Percentiles rank a stretch among this genome's conserved stretches.
Conservation (phyloP, 805 yeast genomes). For the Debaryomyces tyrocola region DNA sequence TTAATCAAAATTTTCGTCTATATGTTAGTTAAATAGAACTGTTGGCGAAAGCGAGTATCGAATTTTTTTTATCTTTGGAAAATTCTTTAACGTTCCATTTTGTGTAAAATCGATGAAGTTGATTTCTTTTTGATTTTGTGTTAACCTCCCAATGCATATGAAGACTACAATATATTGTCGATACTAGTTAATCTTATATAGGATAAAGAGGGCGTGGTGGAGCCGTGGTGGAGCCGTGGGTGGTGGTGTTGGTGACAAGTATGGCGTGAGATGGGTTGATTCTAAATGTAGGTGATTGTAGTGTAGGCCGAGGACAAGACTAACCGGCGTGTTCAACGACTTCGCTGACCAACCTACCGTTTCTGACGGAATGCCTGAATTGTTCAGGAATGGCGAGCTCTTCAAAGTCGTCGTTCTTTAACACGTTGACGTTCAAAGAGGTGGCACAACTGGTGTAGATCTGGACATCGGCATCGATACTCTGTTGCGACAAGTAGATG, state of each 20-base stretch:
- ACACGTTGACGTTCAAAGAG: constrained; percentile 81
- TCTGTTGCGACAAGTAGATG: constrained; percentile 70
- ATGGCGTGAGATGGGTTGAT: background rate
- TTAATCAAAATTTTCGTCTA: background rate
- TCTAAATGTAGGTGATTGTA: background rate
- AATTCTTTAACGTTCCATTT: constrained; percentile 8
- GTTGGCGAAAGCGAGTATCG: background rate
- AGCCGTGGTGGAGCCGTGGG: background rate
- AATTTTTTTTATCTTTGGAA: constrained; percentile 6
- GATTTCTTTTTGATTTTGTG: constrained; percentile 5
- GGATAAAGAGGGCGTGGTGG: background rate
- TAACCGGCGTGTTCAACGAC: constrained; percentile 85
- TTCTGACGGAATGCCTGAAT: constrained; percentile 66
- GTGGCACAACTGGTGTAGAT: constrained; percentile 84
- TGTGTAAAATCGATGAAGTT: background rate
- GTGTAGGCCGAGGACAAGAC: background rate
- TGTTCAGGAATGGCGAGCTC: constrained; percentile 93
- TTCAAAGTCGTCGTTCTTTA: constrained; percentile 67
- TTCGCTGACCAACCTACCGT: constrained; percentile 63
- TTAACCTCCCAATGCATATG: background rate
- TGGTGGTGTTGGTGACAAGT: background rate
- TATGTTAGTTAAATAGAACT: background rate
- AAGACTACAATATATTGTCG: background rate
- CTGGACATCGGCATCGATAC: constrained; percentile 63
- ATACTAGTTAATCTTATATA: background rate